Percentiles rank a stretch among this genome's conserved stretches.
phyloP scores from a whole-genome alignment of 164 flowering plant genomes.

The Annona squamosa region DNA sequence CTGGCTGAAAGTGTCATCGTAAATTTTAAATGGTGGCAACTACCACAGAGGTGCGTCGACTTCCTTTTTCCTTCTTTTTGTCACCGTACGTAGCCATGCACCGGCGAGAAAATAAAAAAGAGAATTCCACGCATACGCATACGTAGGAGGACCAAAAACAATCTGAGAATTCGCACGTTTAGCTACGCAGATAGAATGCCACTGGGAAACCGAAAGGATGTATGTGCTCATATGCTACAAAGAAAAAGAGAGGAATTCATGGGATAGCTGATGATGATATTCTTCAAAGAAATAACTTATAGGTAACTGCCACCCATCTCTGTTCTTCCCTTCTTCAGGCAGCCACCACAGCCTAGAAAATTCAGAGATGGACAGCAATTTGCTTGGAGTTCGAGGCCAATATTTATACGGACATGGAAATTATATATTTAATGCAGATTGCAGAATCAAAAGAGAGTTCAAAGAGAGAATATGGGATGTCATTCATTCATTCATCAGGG shows the following conservation, averaged over 20 bases:
- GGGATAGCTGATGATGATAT: background rate
- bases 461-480: background rate
- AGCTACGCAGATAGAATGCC: too few relatives aligned
- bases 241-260: background rate
- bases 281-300: background rate
- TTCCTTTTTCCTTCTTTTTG: background rate
- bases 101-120: background rate
- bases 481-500: background rate
- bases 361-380: constrained; percentile 4
- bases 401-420: background rate
- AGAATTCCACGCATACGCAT: background rate
- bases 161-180: too few relatives aligned
- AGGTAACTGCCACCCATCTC: constrained; percentile 3
- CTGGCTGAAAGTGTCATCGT: too few relatives aligned
- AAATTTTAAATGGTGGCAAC: too few relatives aligned
- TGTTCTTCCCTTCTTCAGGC: background rate
- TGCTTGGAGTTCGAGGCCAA: background rate
- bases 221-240: background rate
- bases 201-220: background rate
- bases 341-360: background rate
- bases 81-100: background rate
- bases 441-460: background rate
- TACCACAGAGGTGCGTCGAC: too few relatives aligned
- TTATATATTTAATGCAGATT: background rate
- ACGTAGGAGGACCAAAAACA: background rate